phyloP scores from a whole-genome alignment of 768 basidiomycete species.

The Phaeotremella fagi region DNA sequence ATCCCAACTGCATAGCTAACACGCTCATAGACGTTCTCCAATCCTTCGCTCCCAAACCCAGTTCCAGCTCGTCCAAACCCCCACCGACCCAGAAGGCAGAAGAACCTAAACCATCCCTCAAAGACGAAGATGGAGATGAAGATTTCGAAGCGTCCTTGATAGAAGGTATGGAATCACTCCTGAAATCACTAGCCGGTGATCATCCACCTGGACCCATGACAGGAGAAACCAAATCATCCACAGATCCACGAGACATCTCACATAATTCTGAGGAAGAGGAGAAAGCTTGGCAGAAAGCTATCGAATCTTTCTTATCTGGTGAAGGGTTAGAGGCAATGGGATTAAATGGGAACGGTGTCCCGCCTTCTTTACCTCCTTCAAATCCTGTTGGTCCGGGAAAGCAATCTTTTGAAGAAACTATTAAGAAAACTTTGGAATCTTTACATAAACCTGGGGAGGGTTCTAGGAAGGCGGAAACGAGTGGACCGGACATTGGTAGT shows the following conservation, averaged over 20 bases:
- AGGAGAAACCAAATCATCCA: neutral
- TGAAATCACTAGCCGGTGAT: slow-evolving; percentile 36
- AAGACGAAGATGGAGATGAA: slow-evolving; percentile 27
- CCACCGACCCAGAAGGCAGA: no score
- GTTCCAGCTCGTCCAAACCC: slow-evolving; percentile 3
- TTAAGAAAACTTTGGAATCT: slow-evolving; percentile 26
- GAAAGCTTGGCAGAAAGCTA: slow-evolving; percentile 35
- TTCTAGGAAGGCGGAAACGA: slow-evolving; percentile 1
- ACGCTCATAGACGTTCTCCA: slow-evolving; percentile 37
- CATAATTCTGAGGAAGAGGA: slow-evolving; percentile 34
- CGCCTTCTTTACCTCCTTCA: neutral
- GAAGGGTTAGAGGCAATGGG: slow-evolving; percentile 40
- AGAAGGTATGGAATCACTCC: slow-evolving; percentile 44
- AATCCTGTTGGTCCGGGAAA: neutral
- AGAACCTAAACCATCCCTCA: no score
- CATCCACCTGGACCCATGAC: slow-evolving; percentile 40
- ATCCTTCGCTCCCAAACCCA: slow-evolving; percentile 24
- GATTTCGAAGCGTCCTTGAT: slow-evolving; percentile 44
- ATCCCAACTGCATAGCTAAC: neutral
- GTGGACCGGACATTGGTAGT: slow-evolving; percentile 23
- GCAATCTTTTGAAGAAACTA: slow-evolving; percentile 30
- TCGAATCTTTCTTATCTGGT: slow-evolving; percentile 39
- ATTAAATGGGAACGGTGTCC: slow-evolving; percentile 9
- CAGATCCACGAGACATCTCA: neutral
- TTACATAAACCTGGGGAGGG: slow-evolving; percentile 16